Conservation (phyloP, 1,284 basidiomycete species). For the Ganoderma lucidum region DNA sequence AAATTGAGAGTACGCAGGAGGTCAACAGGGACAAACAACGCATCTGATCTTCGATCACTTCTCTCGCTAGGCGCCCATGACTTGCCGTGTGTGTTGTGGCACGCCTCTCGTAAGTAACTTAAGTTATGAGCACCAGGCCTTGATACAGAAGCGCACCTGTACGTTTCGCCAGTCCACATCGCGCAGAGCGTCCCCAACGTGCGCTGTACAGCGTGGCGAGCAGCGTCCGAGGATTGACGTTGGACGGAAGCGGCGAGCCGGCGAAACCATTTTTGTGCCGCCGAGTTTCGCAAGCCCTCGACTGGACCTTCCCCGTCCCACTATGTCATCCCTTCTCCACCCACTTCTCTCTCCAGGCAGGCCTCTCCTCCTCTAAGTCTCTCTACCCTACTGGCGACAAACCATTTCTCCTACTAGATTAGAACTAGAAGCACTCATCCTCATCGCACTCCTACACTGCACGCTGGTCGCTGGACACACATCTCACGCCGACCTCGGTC, state of each 20-base stretch:
- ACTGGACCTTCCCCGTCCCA: slow-evolving; percentile 21
- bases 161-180: neutral
- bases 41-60: slow-evolving; percentile 12
- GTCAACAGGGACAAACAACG: slow-evolving; percentile 30
- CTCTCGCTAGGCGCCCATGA: slow-evolving; percentile 12
- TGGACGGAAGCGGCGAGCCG: slow-evolving; percentile 16
- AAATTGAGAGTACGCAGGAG: slow-evolving; percentile 26
- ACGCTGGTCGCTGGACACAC: slow-evolving; percentile 10
- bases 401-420: neutral
- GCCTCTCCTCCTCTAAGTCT: slow-evolving; percentile 5
- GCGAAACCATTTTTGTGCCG: slow-evolving; percentile 29
- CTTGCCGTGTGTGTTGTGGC: neutral
- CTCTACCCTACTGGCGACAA: neutral
- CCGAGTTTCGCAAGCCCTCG: slow-evolving; percentile 31
- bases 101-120: neutral
- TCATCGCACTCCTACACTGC: neutral
- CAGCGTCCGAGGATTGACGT: slow-evolving; percentile 15
- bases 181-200: neutral
- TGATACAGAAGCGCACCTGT: neutral
- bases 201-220: neutral
- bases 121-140: neutral
- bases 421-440: slow-evolving; percentile 11
- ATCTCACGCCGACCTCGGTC: neutral
- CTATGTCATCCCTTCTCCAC: slow-evolving; percentile 28
- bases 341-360: slow-evolving; percentile 6